Evolutionary conservation across 208 protist genomes (phyloP), one percentile per base, ranked within the genome.

Genomic region (Leishmania arabica): DNA sequence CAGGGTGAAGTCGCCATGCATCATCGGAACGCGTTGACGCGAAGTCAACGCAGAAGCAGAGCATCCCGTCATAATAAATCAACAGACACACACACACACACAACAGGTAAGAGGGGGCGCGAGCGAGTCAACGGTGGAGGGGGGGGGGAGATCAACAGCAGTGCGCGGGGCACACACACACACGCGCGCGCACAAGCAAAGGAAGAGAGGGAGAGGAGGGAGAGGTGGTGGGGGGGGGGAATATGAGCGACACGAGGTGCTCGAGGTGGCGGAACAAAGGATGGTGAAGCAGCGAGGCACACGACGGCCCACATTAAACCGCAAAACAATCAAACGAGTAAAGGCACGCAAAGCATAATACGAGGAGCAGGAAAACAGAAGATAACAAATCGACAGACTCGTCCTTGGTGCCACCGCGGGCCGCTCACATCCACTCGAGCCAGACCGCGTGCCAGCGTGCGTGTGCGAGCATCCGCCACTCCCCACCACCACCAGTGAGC

Each of bases 281-380:
- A 47, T 47, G 45, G 15, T 13, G 4, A 17, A 19, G 51, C 51
- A 54, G 51, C 51, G 51, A 21, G 51, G 51, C 51, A 54, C 51
- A 54, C 2, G 51, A 5, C 19, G 51, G 51, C 51, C 51, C 17
- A 19, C 17, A 54, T 19, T 54, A 54, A 54, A 54, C 37, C 1
- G 37, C 37, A 37, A n/a, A n/a, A n/a, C n/a, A n/a, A n/a, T n/a
- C 34, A 73, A 73, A 68, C 11, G 11, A 78, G 66, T 69, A 42
- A 42, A 47, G 7, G 45, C 45, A 11, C 45, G 45, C 45, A 47
- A 47, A 13, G 8, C 45, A 47, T 8, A 8, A 47, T 47, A 47
- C 0, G 45, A 9, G 7, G 9, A 1, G 45, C 45, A 47, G 9
- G 45, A 2, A 34, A 17, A 34, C 1, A 65, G 60, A 65, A 34